phyloP scores from a whole-genome alignment of 441 rosid genomes.

The Capsella rubella region DNA sequence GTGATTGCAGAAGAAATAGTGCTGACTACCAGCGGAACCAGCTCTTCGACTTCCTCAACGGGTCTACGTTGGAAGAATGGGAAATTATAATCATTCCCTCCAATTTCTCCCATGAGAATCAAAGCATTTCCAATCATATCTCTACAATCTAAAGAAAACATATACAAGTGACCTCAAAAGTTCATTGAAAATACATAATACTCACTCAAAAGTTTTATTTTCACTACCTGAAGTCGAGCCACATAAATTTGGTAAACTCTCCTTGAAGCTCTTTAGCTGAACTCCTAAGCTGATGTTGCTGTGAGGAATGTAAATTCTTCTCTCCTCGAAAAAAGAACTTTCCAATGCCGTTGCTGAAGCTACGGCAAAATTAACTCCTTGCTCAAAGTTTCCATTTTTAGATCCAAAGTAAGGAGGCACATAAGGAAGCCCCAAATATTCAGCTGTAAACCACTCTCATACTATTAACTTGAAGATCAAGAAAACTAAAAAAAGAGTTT shows the following conservation, averaged over 20 bases:
- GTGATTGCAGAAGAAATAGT: constrained; percentile 49
- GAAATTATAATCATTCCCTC: constrained; percentile 61
- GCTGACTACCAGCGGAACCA: constrained; percentile 50
- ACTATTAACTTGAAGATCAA: constrained; percentile 4
- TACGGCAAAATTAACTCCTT: constrained; percentile 61
- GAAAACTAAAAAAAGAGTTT: background rate
- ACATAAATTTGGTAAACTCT: constrained; percentile 48
- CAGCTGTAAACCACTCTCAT: constrained; percentile 44
- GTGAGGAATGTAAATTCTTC: constrained; percentile 35
- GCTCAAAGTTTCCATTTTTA: constrained; percentile 13
- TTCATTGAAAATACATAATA: background rate
- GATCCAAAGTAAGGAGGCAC: constrained; percentile 50
- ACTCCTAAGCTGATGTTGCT: constrained; percentile 49
- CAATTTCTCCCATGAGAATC: constrained; percentile 65
- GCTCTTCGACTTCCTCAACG: constrained; percentile 39
- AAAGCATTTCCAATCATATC: constrained; percentile 48
- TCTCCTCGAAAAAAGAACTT: constrained; percentile 24
- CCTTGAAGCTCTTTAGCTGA: constrained; percentile 52
- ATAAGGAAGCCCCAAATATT: constrained; percentile 51
- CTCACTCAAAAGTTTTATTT: background rate
- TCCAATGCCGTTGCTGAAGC: constrained; percentile 59
- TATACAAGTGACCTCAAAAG: background rate
- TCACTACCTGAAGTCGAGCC: constrained; percentile 43
- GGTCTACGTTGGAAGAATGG: constrained; percentile 37
- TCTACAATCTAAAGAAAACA: constrained; percentile 45